A percentile compares a stretch with the other conserved stretches of the same genome.
These are phyloP conservation scores for Epipyxis sp. DNA, from an alignment of 108 stramenopile genomes.

Conservation along the genomic window DNA sequence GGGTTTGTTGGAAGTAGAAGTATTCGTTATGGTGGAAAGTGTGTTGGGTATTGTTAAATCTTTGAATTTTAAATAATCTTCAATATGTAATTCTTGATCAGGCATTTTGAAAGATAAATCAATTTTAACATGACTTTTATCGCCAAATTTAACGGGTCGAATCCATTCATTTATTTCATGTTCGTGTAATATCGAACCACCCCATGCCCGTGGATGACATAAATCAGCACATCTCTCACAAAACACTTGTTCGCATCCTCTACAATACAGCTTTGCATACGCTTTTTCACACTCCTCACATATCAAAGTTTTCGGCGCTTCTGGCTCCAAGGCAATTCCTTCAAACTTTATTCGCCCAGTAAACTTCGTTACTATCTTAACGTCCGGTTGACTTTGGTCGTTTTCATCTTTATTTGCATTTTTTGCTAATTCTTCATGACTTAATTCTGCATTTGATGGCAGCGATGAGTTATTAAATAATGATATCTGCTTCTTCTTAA, in stretches of 20 bases:
- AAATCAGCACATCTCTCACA: not conserved
- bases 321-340: not conserved
- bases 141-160: not conserved
- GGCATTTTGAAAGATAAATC: not conserved
- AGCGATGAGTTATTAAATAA: no score
- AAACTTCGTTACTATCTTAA: no score
- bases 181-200: not conserved
- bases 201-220: not conserved
- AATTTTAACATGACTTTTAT: constrained; percentile 8
- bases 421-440: no score
- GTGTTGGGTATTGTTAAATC: constrained; percentile 4
- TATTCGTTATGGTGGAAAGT: not conserved
- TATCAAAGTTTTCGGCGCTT: not conserved
- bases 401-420: no score
- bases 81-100: not conserved
- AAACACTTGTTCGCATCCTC: constrained; percentile 9
- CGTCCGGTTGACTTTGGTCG: no score
- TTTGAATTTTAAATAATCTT: not conserved
- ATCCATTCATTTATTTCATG: constrained; percentile 2
- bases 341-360: not conserved
- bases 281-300: constrained; percentile 14
- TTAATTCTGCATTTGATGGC: no score
- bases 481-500: no score
- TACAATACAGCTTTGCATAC: not conserved
- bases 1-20: not conserved